These are phyloP conservation scores for Didymella segeticola DNA, from an alignment of 2,329 filamentous ascomycete species.

Conservation along the genomic window DNA sequence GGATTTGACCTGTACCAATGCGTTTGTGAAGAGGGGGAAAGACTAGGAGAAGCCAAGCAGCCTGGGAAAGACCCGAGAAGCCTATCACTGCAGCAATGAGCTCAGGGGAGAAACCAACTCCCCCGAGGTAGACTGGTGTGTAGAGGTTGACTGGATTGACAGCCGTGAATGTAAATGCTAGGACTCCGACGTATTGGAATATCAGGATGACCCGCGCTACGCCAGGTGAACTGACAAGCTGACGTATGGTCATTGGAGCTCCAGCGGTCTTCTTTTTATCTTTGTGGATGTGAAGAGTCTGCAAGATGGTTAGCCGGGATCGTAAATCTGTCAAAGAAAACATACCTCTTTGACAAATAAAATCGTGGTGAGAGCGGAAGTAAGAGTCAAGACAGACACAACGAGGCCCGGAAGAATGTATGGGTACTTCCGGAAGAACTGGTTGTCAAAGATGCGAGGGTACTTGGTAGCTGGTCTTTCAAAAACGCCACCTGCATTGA, in stretches of 20 bases:
- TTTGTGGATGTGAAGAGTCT: conserved; percentile 43
- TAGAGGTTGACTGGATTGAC: conserved; percentile 73
- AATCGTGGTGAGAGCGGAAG: conserved; percentile 58
- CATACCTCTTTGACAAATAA: conserved; percentile 67
- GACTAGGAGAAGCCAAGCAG: conserved; percentile 71
- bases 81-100: conserved; percentile 73
- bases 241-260: conserved; percentile 54
- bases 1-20: conserved; percentile 69
- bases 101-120: conserved; percentile 66
- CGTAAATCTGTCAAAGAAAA: not conserved
- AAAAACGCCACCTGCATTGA: conserved; percentile 66
- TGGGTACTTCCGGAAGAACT: conserved; percentile 69
- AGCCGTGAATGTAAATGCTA: conserved; percentile 76
- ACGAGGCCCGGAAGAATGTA: conserved; percentile 71
- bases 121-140: conserved; percentile 67
- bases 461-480: conserved; percentile 72
- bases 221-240: conserved; percentile 68
- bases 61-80: conserved; percentile 69
- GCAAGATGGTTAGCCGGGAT: conserved; percentile 2
- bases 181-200: conserved; percentile 70
- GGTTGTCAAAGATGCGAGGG: conserved; percentile 61
- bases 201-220: conserved; percentile 70
- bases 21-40: conserved; percentile 73
- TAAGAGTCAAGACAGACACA: conserved; percentile 61
- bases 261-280: conserved; percentile 27